Conservation (phyloP, 257 asterid genomes). For the Orobanche coerulescens region DNA sequence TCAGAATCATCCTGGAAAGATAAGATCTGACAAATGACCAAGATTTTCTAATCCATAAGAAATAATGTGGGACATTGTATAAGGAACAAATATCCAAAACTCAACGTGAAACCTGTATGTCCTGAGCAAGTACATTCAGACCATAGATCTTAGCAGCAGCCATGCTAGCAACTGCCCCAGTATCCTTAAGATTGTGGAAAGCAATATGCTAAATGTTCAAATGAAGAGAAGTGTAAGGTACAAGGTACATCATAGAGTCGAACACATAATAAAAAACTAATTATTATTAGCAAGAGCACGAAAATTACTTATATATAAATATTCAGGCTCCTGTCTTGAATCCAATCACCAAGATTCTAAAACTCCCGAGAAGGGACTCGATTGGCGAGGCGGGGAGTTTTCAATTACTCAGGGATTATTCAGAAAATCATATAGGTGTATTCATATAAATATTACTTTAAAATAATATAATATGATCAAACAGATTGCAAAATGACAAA, state of each 20-base stretch:
- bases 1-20: constrained; percentile 79
- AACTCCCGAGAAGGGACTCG: too few relatives aligned
- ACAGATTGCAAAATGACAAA: too few relatives aligned
- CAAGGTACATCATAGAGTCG: constrained; percentile 6
- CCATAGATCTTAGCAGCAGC: constrained; percentile 74
- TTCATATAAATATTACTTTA: too few relatives aligned
- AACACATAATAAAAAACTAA: constrained; percentile 2
- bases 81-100: not conserved
- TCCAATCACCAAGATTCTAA: too few relatives aligned
- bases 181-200: constrained; percentile 66
- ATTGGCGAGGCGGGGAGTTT: too few relatives aligned
- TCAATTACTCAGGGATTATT: too few relatives aligned
- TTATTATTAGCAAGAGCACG: constrained; percentile 7
- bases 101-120: constrained; percentile 68
- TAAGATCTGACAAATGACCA: constrained; percentile 6
- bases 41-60: constrained; percentile 5
- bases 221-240: constrained; percentile 10
- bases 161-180: constrained; percentile 96
- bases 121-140: constrained; percentile 78
- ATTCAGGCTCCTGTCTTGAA: not conserved
- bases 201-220: constrained; percentile 52
- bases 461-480: too few relatives aligned
- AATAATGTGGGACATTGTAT: not conserved
- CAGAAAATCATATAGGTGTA: too few relatives aligned
- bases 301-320: not conserved